Base-by-base conservation (phyloP, 371 early-diverging fungal species). In the Mucor racemosus region DNA sequence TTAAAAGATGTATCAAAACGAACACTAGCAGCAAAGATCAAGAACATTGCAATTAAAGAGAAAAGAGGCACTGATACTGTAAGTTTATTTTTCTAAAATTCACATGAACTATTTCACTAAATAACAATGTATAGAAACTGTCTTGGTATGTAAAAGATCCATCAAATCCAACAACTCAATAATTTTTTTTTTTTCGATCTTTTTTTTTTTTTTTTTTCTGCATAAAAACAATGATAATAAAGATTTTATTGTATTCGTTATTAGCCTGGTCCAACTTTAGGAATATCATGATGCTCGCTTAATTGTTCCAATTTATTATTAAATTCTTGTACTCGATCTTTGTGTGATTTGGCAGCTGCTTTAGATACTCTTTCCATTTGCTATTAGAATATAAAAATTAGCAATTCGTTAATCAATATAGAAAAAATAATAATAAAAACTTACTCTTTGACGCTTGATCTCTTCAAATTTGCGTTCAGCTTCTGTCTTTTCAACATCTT, bases 211-310 rank as follows among this genome's bases (percentile, higher is more conserved):
- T 40, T 40, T 10, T 40, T 40, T 40, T 40, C 14, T 40, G 4
- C 10, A 44, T 44, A 19, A 40, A 40, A 41, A 21, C 26, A 44
- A 34, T 17, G 26, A 58, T 17, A 44, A 44, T 40, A 57, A 44
- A 46, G 31, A 14, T 4, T 40, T 56, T 35, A 54, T 50, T 36
- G 15, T 54, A 62, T 4, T 21, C 39, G 38, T 11, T 77, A 53
- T 84, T 84, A 85, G 71, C 81, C 88, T 62, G 88, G 88, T 62
- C 87, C 87, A 54, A 89, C 90, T 67, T 90, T 90, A 62, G 90
- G 90, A 76, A 90, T 88, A 64, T 90, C 90, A 67, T 88, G 86
- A 72, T 90, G 90, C 70, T 90, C 90, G 35, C 88, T 88, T 65
- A 90, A 80, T 35, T 86, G 78, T 62, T 88, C 90, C 7, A 88